Conservation (phyloP, 2,329 filamentous ascomycete species). For the Fusarium keratoplasticum region DNA sequence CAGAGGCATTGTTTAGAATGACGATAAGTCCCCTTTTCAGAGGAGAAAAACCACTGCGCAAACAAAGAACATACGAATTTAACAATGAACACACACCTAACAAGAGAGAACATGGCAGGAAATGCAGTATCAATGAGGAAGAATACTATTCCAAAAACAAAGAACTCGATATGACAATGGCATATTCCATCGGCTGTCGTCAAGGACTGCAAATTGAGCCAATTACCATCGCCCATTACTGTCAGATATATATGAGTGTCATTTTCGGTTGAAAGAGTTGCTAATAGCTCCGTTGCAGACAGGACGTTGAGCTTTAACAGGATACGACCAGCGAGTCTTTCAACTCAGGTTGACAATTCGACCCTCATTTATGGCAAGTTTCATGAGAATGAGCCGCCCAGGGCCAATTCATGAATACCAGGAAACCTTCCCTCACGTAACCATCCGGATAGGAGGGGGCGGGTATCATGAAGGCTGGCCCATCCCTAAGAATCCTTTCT, state of each 20-base stretch:
- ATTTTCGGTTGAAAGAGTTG: not conserved
- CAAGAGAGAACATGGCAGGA: not conserved
- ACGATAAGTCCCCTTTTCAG: not conserved
- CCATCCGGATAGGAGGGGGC: not conserved
- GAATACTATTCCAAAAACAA: not conserved
- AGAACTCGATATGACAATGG: not conserved
- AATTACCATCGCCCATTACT: not conserved
- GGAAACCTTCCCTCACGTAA: not conserved
- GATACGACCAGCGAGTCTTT: not conserved
- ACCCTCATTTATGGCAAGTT: not conserved
- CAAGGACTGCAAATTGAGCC: not conserved
- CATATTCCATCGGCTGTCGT: not conserved
- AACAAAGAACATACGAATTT: not conserved
- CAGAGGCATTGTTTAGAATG: not conserved
- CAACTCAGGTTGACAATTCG: not conserved
- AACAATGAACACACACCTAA: not conserved
- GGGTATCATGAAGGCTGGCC: not conserved
- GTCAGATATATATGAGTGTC: not conserved
- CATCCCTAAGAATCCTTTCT: too few relatives aligned
- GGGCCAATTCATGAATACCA: not conserved
- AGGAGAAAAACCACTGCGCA: not conserved
- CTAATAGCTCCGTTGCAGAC: not conserved
- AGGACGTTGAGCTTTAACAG: not conserved
- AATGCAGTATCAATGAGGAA: not conserved
- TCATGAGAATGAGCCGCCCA: not conserved